phyloP scores from a whole-genome alignment of 768 basidiomycete species.

The Mycena vulgaris region DNA sequence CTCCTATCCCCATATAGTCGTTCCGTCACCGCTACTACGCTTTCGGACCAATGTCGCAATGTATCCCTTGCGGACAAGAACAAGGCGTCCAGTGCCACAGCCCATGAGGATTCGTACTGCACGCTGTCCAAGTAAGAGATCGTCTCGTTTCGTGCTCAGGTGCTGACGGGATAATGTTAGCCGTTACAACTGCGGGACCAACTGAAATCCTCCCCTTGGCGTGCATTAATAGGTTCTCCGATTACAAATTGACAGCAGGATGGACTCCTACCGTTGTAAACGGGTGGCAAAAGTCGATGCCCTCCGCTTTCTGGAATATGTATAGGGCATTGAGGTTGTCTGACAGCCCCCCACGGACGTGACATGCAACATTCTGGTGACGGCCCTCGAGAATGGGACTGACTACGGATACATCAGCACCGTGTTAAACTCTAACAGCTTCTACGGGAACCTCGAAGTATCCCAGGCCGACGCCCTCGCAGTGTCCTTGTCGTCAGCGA shows the following conservation, averaged over 20 bases:
- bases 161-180: background rate
- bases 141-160: background rate
- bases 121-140: slow-evolving; percentile 3
- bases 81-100: background rate
- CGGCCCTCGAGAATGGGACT: too few relatives aligned
- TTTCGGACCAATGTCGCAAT: background rate
- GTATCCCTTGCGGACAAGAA: background rate
- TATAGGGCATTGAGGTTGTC: too few relatives aligned
- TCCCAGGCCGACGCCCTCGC: too few relatives aligned
- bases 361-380: too few relatives aligned
- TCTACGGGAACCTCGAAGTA: too few relatives aligned
- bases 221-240: background rate
- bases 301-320: too few relatives aligned
- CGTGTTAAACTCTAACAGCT: too few relatives aligned
- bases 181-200: background rate
- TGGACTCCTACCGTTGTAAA: background rate
- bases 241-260: background rate
- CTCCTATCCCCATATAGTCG: background rate
- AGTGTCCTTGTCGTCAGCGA: too few relatives aligned
- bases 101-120: background rate
- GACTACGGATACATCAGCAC: too few relatives aligned
- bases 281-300: too few relatives aligned
- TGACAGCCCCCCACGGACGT: too few relatives aligned
- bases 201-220: background rate
- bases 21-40: background rate